These are phyloP conservation scores for Paratinospora sagittata DNA, from an alignment of 164 flowering plant species.

Conservation along the genomic window DNA sequence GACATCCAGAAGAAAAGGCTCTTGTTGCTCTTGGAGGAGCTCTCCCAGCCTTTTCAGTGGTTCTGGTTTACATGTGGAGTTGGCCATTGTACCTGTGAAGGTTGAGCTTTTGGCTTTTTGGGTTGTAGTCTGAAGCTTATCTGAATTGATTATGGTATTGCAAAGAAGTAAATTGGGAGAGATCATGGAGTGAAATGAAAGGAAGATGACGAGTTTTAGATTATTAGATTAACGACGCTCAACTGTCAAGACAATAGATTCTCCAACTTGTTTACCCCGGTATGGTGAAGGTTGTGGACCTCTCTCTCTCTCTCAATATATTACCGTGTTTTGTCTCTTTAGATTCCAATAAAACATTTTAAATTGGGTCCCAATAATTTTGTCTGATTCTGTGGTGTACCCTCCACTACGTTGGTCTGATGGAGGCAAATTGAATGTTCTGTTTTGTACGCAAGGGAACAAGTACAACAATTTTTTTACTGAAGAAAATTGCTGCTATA, in stretches of 20 bases:
- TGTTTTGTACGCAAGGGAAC: too few species aligned
- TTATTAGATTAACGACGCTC: conserved; percentile 8
- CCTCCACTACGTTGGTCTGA: not conserved
- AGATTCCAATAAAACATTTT: not conserved
- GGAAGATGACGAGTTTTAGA: conserved; percentile 1
- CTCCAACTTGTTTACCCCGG: conserved; percentile 13
- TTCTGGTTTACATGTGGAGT: conserved; percentile 15
- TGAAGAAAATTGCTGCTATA: too few species aligned
- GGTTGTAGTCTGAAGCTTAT: not conserved
- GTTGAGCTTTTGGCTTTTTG: conserved; percentile 7
- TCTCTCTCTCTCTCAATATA: too few species aligned
- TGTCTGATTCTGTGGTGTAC: not conserved
- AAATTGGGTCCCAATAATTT: not conserved
- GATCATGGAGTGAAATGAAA: not conserved
- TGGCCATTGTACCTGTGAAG: conserved; percentile 19
- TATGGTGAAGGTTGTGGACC: conserved; percentile 1
- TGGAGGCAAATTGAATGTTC: not conserved
- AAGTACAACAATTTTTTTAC: too few species aligned
- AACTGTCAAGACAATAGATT: conserved; percentile 8
- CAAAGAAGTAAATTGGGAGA: not conserved
- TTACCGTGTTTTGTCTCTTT: too few species aligned
- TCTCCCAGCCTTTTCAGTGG: conserved; percentile 33
- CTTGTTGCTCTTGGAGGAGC: conserved; percentile 62
- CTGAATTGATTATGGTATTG: not conserved
- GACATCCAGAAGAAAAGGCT: conserved; percentile 50